Base-by-base conservation (phyloP, 176 grass and related monocot species). In the Oryza coarctata region DNA sequence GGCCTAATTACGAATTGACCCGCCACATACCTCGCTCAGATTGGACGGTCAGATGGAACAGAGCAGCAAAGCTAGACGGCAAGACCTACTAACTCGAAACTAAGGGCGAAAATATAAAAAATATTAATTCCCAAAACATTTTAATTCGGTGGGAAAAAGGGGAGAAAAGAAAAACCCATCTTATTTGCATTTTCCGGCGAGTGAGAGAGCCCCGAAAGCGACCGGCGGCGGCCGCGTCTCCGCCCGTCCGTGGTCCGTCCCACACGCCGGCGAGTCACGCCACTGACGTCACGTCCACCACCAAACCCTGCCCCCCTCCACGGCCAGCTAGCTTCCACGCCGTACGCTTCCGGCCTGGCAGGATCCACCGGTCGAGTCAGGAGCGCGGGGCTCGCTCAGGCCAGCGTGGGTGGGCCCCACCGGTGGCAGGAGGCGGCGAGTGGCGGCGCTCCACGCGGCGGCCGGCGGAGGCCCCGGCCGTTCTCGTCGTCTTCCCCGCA, bases 401-500 rank as follows among this genome's bases (percentile, higher is more conserved):
- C 36, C 36, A 9, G 9, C 3, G 31, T 12, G 14, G 27, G 63
- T 6, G 65, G 34, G 35, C n/a, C n/a, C 23, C 22, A 7, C 43
- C 12, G 33, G 35, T 20, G 55, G n/a, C 32, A 3, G 18, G 18
- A 14, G n/a, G 38, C 38, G 8, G 55, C 80, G 40, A 57, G 27
- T 70, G 79, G 65, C 55, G 39, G 52, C 65, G 79, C 73, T 12
- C 64, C 86, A 70, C 79, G 52, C 34, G 72, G 39, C 39, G 52
- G 52, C 29, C 15, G 11, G 64, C 72, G 65, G 63, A 87, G 85
- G 78, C 70, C 45, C 4, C 1, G 8, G n/a, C 7, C 11, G 26
- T 47, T 39, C 6, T 20, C 64, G 84, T 74, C 84, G 84, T 26
- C 43, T 9, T 36, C 29, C 40, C 0, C 34, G 34, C 34, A 35